phyloP scores from a whole-genome alignment of 2,329 filamentous ascomycete genomes.

The Pseudogymnoascus sp. region DNA sequence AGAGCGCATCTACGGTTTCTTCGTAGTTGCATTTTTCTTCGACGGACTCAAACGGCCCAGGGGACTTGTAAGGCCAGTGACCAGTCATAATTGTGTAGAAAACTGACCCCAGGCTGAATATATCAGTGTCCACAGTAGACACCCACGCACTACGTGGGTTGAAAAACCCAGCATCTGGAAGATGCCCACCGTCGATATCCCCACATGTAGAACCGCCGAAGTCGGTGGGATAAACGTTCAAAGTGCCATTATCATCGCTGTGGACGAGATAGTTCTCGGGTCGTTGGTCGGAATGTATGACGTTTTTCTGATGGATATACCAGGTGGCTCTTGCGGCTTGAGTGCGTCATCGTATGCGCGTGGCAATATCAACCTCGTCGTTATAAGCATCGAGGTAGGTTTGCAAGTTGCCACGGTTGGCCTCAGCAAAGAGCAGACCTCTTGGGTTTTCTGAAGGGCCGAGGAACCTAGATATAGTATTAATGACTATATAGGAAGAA shows the following conservation, averaged over 20 bases:
- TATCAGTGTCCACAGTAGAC: conserved; percentile 17
- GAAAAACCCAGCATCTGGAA: conserved; percentile 25
- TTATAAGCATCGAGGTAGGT: no score
- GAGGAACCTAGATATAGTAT: no score
- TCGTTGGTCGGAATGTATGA: conserved; percentile 29
- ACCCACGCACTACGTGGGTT: conserved; percentile 13
- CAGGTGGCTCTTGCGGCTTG: conserved; percentile 26
- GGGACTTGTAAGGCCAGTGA: conserved; percentile 16
- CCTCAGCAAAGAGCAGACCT: no score
- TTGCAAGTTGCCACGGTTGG: no score
- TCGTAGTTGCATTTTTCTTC: conserved; percentile 11
- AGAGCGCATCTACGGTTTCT: conserved; percentile 10
- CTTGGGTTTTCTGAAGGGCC: no score
- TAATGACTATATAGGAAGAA: no score
- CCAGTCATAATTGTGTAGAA: conserved; percentile 20
- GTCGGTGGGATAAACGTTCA: conserved; percentile 28
- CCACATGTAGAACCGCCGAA: conserved; percentile 28
- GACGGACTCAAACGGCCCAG: conserved; percentile 9
- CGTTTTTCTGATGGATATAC: conserved; percentile 25
- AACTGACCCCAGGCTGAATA: conserved; percentile 20
- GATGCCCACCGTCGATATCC: conserved; percentile 22
- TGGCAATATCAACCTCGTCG: no score
- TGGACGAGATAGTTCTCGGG: conserved; percentile 28
- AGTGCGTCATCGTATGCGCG: conserved; percentile 18
- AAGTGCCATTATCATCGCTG: conserved; percentile 15